Conservation (phyloP, 2,329 filamentous ascomycete species). For the Aspergillus piperis region DNA sequence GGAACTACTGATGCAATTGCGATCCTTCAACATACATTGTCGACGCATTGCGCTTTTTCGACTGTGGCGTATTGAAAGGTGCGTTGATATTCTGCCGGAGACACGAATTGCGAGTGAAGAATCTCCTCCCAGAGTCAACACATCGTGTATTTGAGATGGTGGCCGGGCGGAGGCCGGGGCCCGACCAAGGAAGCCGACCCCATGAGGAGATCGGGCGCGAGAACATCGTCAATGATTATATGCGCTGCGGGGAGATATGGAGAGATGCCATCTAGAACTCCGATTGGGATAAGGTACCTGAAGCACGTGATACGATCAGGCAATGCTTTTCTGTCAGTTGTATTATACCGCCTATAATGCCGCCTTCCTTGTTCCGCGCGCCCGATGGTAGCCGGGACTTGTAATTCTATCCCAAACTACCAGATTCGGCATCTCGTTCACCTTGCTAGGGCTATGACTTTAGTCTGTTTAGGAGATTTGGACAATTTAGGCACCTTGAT, state of each 20-base stretch:
- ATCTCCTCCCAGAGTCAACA: constrained; percentile 29
- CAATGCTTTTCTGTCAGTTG: background rate
- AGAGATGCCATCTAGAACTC: constrained; percentile 10
- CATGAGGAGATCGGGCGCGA: constrained; percentile 29
- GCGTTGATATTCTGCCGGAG: constrained; percentile 30
- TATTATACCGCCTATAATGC: background rate
- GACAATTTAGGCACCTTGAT: too few relatives aligned
- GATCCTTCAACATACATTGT: constrained; percentile 56
- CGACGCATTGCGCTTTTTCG: constrained; percentile 55
- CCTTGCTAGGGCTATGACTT: background rate
- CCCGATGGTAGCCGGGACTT: background rate
- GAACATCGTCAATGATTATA: constrained; percentile 29
- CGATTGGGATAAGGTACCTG: constrained; percentile 10
- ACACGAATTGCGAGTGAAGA: constrained; percentile 36
- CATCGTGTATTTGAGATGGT: constrained; percentile 18
- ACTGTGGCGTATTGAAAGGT: constrained; percentile 38
- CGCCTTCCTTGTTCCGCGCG: background rate
- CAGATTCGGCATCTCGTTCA: background rate
- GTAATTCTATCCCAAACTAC: background rate
- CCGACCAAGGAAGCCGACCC: constrained; percentile 24
- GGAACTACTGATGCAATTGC: constrained; percentile 4
- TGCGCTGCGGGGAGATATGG: constrained; percentile 19
- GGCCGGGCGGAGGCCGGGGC: constrained; percentile 17
- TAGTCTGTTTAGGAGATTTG: too few relatives aligned
- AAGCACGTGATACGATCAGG: constrained; percentile 23